These are phyloP conservation scores for Fusarium sp. DNA, from an alignment of 2,329 filamentous ascomycete species.

Conservation along the genomic window DNA sequence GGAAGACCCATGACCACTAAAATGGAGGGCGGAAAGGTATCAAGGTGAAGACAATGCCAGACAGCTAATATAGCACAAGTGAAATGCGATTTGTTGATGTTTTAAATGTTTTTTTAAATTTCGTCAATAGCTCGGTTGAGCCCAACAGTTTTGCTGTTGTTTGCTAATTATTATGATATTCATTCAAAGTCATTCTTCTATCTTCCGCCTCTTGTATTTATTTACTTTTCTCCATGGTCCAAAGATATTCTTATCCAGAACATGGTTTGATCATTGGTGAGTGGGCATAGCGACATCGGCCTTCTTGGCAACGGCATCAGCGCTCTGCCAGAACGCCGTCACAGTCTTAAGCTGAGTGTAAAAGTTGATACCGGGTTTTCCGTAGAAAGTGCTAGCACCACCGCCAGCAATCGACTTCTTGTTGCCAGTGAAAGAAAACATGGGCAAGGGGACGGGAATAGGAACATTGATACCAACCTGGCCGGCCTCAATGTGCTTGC, in stretches of 20 bases:
- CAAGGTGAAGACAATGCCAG: neutral
- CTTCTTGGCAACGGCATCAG: constrained; percentile 87
- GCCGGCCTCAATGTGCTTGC: constrained; percentile 84
- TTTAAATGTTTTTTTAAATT: constrained; percentile 34
- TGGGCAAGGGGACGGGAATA: constrained; percentile 78
- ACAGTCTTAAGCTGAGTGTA: constrained; percentile 99
- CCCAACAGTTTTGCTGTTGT: constrained; percentile 4
- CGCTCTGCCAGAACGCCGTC: constrained; percentile 87
- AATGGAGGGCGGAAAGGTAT: neutral
- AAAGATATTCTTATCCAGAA: neutral
- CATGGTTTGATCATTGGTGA: constrained; percentile 50
- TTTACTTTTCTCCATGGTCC: neutral
- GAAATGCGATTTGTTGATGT: neutral
- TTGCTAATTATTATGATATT: constrained; percentile 35
- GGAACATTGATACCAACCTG: constrained; percentile 90
- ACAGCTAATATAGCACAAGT: neutral
- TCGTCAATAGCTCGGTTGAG: constrained; percentile 21
- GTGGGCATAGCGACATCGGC: constrained; percentile 90
- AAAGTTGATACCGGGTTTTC: constrained; percentile 90
- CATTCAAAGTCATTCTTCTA: constrained; percentile 9
- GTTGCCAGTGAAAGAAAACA: constrained; percentile 81
- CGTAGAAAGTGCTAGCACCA: constrained; percentile 95
- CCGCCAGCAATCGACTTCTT: constrained; percentile 95
- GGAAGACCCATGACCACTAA: neutral
- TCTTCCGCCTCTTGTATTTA: constrained; percentile 19